Conservation (phyloP, 2,329 filamentous ascomycete species). For the Fusarium decemcellulare region DNA sequence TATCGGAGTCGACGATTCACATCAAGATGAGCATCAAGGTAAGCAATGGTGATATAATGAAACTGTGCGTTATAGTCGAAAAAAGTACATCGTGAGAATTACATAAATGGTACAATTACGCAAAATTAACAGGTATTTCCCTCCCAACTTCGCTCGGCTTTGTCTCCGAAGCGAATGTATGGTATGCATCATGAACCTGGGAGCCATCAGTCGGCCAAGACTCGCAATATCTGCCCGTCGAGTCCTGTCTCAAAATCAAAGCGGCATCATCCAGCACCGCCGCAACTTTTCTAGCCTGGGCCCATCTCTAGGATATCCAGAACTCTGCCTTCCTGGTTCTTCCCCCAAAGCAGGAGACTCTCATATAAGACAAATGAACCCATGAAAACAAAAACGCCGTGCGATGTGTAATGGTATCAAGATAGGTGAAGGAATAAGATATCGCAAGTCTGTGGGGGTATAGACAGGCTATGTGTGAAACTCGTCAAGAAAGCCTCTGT, state of each 20-base stretch:
- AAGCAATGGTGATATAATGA: neutral
- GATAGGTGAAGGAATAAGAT: conserved; percentile 34
- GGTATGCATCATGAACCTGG: conserved; percentile 3
- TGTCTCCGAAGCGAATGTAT: conserved; percentile 15
- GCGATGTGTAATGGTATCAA: conserved; percentile 51
- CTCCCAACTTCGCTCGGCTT: conserved; percentile 22
- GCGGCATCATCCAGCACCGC: conserved; percentile 25
- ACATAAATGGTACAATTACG: conserved; percentile 33
- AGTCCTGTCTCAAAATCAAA: neutral
- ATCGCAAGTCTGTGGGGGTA: conserved; percentile 34
- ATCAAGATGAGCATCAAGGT: neutral
- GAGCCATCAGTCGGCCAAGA: conserved; percentile 6
- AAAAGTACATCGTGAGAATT: conserved; percentile 19
- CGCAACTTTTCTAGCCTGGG: conserved; percentile 28
- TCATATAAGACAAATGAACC: conserved; percentile 26
- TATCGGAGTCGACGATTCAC: conserved; percentile 2
- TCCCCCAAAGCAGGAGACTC: conserved; percentile 10
- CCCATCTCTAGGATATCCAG: conserved; percentile 23
- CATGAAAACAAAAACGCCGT: conserved; percentile 42
- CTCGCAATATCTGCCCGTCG: conserved; percentile 1
- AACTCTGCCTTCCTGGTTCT: conserved; percentile 3
- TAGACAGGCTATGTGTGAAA: conserved; percentile 37
- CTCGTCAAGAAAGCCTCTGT: conserved; percentile 42
- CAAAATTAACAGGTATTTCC: conserved; percentile 25
- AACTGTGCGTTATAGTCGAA: conserved; percentile 9